Conservation (phyloP, 306 rosid species). For the Hylodesmum podocarpum region DNA sequence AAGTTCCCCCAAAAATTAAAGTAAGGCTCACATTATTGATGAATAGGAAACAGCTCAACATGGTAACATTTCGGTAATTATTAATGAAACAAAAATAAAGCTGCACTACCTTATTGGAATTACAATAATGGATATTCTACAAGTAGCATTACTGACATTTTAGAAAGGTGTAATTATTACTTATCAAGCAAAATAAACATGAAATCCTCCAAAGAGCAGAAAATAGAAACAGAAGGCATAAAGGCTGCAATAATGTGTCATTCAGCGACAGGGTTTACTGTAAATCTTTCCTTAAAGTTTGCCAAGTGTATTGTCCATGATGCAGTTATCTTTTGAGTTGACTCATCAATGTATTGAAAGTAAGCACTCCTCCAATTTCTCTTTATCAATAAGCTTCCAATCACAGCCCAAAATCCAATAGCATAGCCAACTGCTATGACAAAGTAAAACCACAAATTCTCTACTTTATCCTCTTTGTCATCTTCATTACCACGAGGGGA, state of each 20-base stretch:
- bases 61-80: too few relatives aligned
- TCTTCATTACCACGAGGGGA: background rate
- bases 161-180: background rate
- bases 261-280: background rate
- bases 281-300: background rate
- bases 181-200: background rate
- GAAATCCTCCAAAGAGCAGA: background rate
- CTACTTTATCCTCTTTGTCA: background rate
- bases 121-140: background rate
- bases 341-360: background rate
- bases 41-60: too few relatives aligned
- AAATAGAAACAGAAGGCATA: background rate
- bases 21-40: too few relatives aligned
- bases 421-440: constrained; percentile 16
- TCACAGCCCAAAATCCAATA: constrained; percentile 14
- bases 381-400: constrained; percentile 1
- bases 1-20: too few relatives aligned
- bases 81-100: too few relatives aligned
- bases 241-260: background rate
- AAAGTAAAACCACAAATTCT: constrained; percentile 26
- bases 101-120: background rate
- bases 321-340: background rate
- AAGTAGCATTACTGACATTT: background rate
- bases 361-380: constrained; percentile 22
- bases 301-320: background rate